Base-by-base conservation (phyloP, 2,329 filamentous ascomycete species). In the Fusarium sp. region DNA sequence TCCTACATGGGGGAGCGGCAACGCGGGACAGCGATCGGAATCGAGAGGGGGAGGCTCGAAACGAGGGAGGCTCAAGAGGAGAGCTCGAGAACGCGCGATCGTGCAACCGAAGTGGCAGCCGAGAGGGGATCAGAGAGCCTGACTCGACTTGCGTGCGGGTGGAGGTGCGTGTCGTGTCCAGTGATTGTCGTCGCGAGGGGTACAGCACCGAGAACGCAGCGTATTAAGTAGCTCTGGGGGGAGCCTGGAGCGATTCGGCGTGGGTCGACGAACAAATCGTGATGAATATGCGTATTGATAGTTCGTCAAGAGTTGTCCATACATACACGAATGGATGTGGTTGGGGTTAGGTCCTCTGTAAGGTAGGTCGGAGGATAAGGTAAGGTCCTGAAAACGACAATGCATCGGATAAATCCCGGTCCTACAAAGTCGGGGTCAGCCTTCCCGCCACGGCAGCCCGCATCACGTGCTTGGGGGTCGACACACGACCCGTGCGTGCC, bases 1-100 rank as follows among this genome's bases (percentile, higher is more conserved):
- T 79, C 73, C 82, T 83, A 83, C 82, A 84, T 84, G 82, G 71
- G 78, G 75, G 69, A 75, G 73, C 71, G 57, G 61, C 64, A 45
- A 50, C 60, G 40, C 52, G 62, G 67, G 67, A 69, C 58, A 70
- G 65, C 64, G 57, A 71, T 58, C 69, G 70, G 54, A 62, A 61
- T 42, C 68, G 76, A 65, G 47, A 71, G 27, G 61, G 62, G 60
- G 50, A 52, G 18, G 47, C 47, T 52, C 47, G 47, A 52, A 52
- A 52, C 47, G 47, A n/a, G 47, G 47, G 47, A 31, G 50, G 50
- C 50, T 54, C 27, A 54, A 54, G 27, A 54, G 50, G 61, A 56
- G 45, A 50, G 66, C 67, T 68, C 68, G 66, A 76, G 65, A 59
- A 54, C 62, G 65, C 73, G 76, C 78, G 72, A 76, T 71, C 66